Percentiles rank a stretch among this genome's conserved stretches.
These are phyloP conservation scores for Cladophialophora psammophila DNA, from an alignment of 2,329 filamentous ascomycete species.

Conservation along the genomic window DNA sequence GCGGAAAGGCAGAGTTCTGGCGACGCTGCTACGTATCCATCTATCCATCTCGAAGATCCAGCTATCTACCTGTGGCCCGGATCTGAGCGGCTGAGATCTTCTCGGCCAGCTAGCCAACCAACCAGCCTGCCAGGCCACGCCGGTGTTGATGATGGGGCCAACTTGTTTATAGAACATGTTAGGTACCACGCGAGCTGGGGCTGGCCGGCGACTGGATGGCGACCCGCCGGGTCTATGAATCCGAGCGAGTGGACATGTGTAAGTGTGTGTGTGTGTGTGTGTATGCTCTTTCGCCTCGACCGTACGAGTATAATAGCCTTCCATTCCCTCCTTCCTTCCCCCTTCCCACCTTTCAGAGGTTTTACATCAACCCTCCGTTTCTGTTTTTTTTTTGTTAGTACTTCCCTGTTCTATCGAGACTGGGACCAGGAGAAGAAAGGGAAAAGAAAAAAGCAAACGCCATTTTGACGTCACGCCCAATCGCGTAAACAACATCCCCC, in stretches of 20 bases:
- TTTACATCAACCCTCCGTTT: not conserved
- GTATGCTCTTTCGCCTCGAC: not conserved
- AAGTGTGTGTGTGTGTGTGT: too few species aligned
- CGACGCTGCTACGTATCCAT: not conserved
- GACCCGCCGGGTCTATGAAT: not conserved
- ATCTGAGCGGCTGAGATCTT: not conserved
- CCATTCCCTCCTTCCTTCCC: not conserved
- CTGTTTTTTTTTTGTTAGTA: not conserved
- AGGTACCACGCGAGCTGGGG: not conserved
- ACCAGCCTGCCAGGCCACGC: not conserved
- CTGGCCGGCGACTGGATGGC: not conserved
- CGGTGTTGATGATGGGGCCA: not conserved
- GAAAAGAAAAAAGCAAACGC: not conserved
- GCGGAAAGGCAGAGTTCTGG: too few species aligned
- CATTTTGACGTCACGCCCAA: constrained; percentile 1
- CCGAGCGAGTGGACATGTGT: not conserved
- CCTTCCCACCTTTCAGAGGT: not conserved
- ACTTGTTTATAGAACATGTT: not conserved
- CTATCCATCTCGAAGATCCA: not conserved
- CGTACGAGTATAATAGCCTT: not conserved
- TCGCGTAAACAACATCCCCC: not conserved
- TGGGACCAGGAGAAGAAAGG: not conserved
- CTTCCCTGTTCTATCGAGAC: not conserved
- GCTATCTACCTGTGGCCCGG: not conserved
- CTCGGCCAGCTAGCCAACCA: too few species aligned